A percentile compares a stretch with the other conserved stretches of the same genome.
Evolutionary conservation across 192 early-diverging fungal species (phyloP).

Genomic region (Linnemannia schmuckeri): DNA sequence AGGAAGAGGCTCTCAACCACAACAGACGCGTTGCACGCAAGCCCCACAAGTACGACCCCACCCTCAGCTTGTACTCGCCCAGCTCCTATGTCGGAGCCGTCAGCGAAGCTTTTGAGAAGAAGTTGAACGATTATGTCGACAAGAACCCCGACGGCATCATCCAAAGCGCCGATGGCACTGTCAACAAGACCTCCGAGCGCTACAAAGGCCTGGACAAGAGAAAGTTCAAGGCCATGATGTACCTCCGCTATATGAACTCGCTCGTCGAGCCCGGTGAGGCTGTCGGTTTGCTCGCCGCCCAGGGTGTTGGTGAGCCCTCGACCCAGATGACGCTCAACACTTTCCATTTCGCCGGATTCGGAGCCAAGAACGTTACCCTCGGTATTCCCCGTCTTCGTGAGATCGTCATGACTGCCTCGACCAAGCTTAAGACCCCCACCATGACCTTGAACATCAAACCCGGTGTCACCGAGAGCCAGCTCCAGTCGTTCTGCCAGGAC

Average conservation of each 20-base stretch:
- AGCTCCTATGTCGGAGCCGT: slow-evolving; percentile 89
- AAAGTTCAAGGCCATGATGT: slow-evolving; percentile 93
- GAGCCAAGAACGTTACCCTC: slow-evolving; percentile 98
- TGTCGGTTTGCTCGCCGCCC: slow-evolving; percentile 97
- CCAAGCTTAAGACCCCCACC: slow-evolving; percentile 89
- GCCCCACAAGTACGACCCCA: slow-evolving; percentile 78
- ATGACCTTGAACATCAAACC: slow-evolving; percentile 89
- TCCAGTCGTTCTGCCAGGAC: slow-evolving; percentile 75
- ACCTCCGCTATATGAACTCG: slow-evolving; percentile 94
- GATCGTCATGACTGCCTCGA: slow-evolving; percentile 99
- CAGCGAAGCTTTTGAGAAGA: slow-evolving; percentile 85
- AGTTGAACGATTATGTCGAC: slow-evolving; percentile 77
- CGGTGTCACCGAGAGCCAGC: slow-evolving; percentile 75
- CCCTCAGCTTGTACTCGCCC: slow-evolving; percentile 86
- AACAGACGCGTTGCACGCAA: slow-evolving; percentile 85
- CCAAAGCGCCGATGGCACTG: slow-evolving; percentile 52
- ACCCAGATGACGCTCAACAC: slow-evolving; percentile 99
- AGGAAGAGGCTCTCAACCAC: slow-evolving; percentile 77
- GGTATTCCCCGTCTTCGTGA: slow-evolving; percentile 99
- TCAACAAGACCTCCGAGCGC: slow-evolving; percentile 70
- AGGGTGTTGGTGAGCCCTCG: slow-evolving; percentile 98
- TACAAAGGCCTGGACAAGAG: slow-evolving; percentile 67
- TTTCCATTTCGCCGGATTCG: slow-evolving; percentile 97
- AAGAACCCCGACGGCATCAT: slow-evolving; percentile 81
- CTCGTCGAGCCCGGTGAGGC: slow-evolving; percentile 98